These are phyloP conservation scores for Gymnopilus junonius DNA, from an alignment of 768 basidiomycete genomes.

Conservation along the genomic window DNA sequence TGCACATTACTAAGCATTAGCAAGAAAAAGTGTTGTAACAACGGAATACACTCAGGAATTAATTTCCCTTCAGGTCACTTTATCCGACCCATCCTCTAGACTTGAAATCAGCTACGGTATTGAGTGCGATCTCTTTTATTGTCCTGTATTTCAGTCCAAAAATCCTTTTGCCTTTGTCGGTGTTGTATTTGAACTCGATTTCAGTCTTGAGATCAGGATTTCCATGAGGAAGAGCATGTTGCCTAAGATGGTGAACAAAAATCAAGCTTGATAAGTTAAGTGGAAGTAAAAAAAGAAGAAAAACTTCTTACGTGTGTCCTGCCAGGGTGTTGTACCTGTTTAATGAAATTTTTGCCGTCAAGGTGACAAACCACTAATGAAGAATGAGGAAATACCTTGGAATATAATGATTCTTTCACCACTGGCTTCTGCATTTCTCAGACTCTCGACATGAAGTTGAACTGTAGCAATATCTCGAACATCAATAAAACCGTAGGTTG, in stretches of 20 bases:
- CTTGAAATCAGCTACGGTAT: constrained; percentile 1
- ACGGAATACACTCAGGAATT: neutral
- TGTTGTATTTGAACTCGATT: neutral
- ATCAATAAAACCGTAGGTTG: constrained; percentile 41
- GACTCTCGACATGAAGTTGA: constrained; percentile 57
- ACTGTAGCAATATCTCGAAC: constrained; percentile 59
- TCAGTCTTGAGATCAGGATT: neutral
- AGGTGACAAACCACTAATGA: neutral
- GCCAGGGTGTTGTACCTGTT: constrained; percentile 1
- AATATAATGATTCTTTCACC: constrained; percentile 58
- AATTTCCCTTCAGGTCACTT: neutral
- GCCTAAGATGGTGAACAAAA: neutral
- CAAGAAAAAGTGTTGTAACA: neutral
- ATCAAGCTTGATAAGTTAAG: neutral
- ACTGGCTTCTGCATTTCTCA: constrained; percentile 52
- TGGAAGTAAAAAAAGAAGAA: neutral
- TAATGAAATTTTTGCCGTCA: neutral
- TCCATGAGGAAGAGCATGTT: constrained; percentile 7
- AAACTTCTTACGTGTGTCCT: constrained; percentile 1
- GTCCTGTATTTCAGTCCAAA: constrained; percentile 1
- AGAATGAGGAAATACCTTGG: neutral
- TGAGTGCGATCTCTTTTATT: neutral
- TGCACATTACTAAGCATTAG: too few relatives aligned
- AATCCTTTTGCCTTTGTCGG: constrained; percentile 1
- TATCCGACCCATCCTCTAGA: constrained; percentile 5